Evolutionary conservation across 176 grass and related monocot species (phyloP).

Genomic region (Ensete ventricosum): DNA sequence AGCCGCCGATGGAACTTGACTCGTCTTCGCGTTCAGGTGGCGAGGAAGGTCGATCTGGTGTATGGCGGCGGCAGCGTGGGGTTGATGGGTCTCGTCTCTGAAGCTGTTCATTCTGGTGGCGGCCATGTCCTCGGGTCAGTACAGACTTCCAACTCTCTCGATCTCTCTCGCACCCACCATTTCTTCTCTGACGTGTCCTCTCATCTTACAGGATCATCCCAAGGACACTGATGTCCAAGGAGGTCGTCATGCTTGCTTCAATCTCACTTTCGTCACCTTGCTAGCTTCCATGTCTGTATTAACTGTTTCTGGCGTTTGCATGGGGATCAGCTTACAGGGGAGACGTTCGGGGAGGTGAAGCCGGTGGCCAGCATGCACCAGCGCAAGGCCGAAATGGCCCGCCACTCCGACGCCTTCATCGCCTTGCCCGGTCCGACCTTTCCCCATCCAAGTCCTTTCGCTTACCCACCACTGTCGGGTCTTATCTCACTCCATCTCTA

Average conservation of each 20-base stretch:
- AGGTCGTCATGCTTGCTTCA: slow-evolving; percentile 28
- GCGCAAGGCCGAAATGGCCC: slow-evolving; percentile 94
- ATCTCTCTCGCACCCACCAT: not conserved
- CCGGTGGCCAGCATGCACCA: slow-evolving; percentile 82
- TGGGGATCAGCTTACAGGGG: slow-evolving; percentile 51
- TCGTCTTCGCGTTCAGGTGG: slow-evolving; percentile 32
- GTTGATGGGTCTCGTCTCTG: slow-evolving; percentile 87
- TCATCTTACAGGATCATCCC: slow-evolving; percentile 51
- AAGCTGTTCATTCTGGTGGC: slow-evolving; percentile 77
- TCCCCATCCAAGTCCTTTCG: not conserved
- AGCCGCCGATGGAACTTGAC: not conserved
- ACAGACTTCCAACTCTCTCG: not conserved
- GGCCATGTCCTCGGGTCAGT: slow-evolving; percentile 79
- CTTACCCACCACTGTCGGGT: not conserved
- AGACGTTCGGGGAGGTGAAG: slow-evolving; percentile 76
- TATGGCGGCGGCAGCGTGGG: slow-evolving; percentile 85
- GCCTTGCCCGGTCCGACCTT: slow-evolving; percentile 47
- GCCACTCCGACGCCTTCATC: slow-evolving; percentile 86
- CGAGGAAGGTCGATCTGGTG: slow-evolving; percentile 78
- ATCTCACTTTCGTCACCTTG: no score
- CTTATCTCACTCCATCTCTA: not conserved
- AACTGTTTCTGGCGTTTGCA: not conserved
- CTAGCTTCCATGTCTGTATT: not conserved
- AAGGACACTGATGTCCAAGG: slow-evolving; percentile 70
- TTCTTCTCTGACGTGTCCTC: not conserved